Evolutionary conservation across 768 basidiomycete species (phyloP), one percentile per base, ranked within the genome.

Genomic region (Suillus sp.): DNA sequence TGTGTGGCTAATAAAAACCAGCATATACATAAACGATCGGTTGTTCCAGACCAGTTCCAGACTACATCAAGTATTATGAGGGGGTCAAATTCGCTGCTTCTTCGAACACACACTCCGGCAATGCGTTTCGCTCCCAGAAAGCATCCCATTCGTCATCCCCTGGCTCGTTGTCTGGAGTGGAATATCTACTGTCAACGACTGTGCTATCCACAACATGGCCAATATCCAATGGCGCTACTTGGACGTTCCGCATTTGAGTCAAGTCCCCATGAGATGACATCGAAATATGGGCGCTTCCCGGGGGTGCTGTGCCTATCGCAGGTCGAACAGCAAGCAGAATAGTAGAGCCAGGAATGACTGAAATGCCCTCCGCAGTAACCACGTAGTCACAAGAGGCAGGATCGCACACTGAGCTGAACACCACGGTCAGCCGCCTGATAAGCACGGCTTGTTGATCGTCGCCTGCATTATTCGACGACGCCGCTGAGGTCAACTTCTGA

Each of bases 321-420:
- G 11, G 42, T 59, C 14, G 64, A 2, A 25, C 18, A 18, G 62
- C 18, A 11, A 59, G 54, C 7, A 64, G 63, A 50, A 68, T 45
- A 25, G 65, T 66, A 50, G 71, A 75, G 47, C 69, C 71, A 13
- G 71, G 67, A 66, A 75, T 63, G 43, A 68, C 65, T 34, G 72
- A 71, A 32, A 95, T 77, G 9, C 93, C 95, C 25, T 79, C 75
- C 18, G 78, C 69, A 5, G 87, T 84, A 56, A 97, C 81, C 63
- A 93, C 79, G 66, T 90, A 96, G 72, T 97, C 93, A 62, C 92
- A 73, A 14, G 87, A 88, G 20, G 77, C 78, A 1, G 89, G 83
- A 0, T 78, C 68, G 0, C 76, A 77, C 16, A 90, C 81, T 11
- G 86, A 86, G 66, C 87, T 92, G 77, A 95, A 97, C 10, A 97